A percentile compares a stretch with the other conserved stretches of the same genome.
Evolutionary conservation across 208 protist genomes (phyloP).

Genomic region (Tritrichomonas musculus): DNA sequence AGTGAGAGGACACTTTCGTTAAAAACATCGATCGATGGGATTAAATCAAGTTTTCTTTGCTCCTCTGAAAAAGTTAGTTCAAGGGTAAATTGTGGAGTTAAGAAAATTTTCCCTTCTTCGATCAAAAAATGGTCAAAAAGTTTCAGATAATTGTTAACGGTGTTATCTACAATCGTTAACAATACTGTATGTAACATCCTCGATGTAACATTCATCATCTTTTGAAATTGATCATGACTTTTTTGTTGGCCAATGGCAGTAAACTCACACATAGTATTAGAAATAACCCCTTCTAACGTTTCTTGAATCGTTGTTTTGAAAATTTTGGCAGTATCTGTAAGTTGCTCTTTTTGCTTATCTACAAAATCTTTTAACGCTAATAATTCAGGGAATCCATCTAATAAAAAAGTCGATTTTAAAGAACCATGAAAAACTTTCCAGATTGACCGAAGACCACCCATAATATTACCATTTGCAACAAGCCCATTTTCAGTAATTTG

Average conservation of each 20-base stretch:
- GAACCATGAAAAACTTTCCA: neutral
- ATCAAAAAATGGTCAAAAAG: neutral
- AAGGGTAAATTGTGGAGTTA: neutral
- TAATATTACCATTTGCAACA: neutral
- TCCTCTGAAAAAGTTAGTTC: neutral
- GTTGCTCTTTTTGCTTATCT: neutral
- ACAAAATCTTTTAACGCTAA: neutral
- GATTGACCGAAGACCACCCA: neutral
- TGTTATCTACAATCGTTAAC: neutral
- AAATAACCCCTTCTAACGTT: neutral
- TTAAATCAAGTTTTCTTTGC: neutral
- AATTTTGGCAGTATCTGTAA: neutral
- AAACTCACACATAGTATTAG: neutral
- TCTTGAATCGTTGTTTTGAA: slow-evolving; percentile 25
- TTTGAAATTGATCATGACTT: neutral
- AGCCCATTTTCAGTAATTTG: neutral
- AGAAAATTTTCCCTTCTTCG: neutral
- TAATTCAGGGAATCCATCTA: neutral
- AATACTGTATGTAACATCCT: slow-evolving; percentile 12
- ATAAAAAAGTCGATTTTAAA: neutral
- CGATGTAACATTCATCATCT: neutral
- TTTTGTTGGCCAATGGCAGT: neutral
- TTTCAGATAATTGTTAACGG: neutral
- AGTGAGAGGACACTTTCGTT: neutral
- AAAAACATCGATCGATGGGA: neutral